Conservation (phyloP, 1,284 basidiomycete species). For the Sporisorium sorghi region DNA sequence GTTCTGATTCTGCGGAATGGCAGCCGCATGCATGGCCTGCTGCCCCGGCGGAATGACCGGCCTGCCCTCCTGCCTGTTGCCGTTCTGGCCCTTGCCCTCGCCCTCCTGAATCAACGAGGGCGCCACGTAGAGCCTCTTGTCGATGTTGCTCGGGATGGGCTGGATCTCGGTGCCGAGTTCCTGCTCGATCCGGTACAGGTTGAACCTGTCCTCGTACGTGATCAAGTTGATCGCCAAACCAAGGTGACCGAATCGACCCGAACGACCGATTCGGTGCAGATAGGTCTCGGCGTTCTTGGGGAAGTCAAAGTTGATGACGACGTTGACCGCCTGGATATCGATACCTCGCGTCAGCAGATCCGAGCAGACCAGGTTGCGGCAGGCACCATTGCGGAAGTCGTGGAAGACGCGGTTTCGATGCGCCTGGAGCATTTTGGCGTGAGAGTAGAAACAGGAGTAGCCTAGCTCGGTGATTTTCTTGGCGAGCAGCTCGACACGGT, state of each 20-base stretch:
- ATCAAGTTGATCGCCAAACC: constrained; percentile 93
- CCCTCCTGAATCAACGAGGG: constrained; percentile 64
- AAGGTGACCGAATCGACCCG: constrained; percentile 95
- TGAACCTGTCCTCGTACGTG: constrained; percentile 93
- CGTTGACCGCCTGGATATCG: constrained; percentile 99
- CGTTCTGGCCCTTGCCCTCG: constrained; percentile 45
- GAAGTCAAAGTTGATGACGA: constrained; percentile 99
- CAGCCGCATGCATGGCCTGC: constrained; percentile 65
- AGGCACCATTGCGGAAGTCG: constrained; percentile 97
- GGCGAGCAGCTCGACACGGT: constrained; percentile 97
- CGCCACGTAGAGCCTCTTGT: constrained; percentile 82
- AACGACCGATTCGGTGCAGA: constrained; percentile 95
- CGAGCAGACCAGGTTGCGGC: constrained; percentile 95
- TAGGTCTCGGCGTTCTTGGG: constrained; percentile 99
- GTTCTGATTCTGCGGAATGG: constrained; percentile 65
- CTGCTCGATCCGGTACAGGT: constrained; percentile 96
- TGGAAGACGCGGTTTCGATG: constrained; percentile 99
- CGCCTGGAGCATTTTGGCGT: constrained; percentile 98
- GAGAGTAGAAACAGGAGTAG: constrained; percentile 99
- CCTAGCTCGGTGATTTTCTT: constrained; percentile 99
- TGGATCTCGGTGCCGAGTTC: constrained; percentile 98
- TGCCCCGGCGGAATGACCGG: constrained; percentile 69
- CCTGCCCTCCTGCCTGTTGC: constrained; percentile 63
- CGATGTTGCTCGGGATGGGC: constrained; percentile 90
- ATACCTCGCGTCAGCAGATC: constrained; percentile 97